phyloP scores from a whole-genome alignment of 2,329 filamentous ascomycete genomes.

The Monosporascus ibericus region DNA sequence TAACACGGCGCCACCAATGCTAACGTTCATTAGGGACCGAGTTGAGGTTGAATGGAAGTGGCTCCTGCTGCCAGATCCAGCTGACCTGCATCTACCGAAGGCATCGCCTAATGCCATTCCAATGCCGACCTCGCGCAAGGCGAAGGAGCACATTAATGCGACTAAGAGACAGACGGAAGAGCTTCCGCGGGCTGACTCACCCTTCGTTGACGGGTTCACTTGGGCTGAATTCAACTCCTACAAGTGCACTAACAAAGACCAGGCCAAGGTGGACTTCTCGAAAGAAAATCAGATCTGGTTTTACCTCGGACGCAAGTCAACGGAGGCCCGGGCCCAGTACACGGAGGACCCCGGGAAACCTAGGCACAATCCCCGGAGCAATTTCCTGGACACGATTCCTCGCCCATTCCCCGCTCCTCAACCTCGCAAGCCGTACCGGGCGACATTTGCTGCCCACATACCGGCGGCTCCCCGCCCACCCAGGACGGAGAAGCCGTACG shows the following conservation, averaged over 20 bases:
- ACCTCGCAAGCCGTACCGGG: conserved; percentile 21
- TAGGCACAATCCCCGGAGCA: conserved; percentile 62
- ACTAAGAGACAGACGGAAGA: conserved; percentile 55
- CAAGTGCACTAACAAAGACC: conserved; percentile 49
- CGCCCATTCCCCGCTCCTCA: conserved; percentile 33
- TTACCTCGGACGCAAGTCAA: conserved; percentile 80
- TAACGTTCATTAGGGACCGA: conserved; percentile 54
- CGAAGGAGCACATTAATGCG: conserved; percentile 62
- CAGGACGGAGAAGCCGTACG: conserved; percentile 27
- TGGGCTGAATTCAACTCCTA: conserved; percentile 76
- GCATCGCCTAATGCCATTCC: conserved; percentile 68
- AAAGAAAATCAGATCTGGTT: conserved; percentile 78
- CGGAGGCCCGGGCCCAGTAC: conserved; percentile 85
- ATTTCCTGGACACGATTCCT: conserved; percentile 65
- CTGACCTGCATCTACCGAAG: conserved; percentile 66
- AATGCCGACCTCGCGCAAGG: conserved; percentile 58
- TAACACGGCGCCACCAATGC: conserved; percentile 15
- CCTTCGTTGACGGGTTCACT: conserved; percentile 60
- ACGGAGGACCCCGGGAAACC: conserved; percentile 63
- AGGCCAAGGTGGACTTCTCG: conserved; percentile 64
- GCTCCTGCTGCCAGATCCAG: conserved; percentile 65
- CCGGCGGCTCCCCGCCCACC: conserved; percentile 4
- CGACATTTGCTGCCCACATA: conserved; percentile 18
- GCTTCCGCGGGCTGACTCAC: conserved; percentile 58
- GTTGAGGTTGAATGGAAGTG: conserved; percentile 83